Base-by-base conservation (phyloP, 495 filamentous ascomycete genomes). In the Aspergillus ostianus region DNA sequence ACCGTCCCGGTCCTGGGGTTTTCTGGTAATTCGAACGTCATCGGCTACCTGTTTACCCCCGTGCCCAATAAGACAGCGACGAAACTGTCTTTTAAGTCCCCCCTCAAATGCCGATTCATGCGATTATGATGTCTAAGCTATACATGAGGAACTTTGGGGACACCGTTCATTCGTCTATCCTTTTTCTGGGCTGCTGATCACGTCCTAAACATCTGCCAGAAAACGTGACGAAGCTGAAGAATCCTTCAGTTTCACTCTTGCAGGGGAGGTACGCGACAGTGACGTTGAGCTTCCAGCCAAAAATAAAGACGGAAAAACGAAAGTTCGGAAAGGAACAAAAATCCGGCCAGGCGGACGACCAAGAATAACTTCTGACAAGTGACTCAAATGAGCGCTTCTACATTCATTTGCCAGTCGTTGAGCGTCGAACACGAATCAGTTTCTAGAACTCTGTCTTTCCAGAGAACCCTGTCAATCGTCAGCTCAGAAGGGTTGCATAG, bases 401-500 rank as follows among this genome's bases (percentile, higher is more conserved):
- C 36, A 13, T 1, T 41, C 13, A 41, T 41, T 41, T 41, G 6
- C 36, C 15, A 41, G 36, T 41, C 36, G 36, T 41, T 41, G 36
- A 41, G 9, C 36, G 5, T 41, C 36, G 36, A 41, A 41, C 36
- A 41, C 36, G 36, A 41, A 41, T 49, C 47, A 49, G 47, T 26
- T 49, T 26, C 47, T 19, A 21, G 47, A 49, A 49, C 6, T 49
- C 21, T 49, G 15, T 3, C 18, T 49, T 49, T 19, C 7, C 18
- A 49, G 47, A 10, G 9, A 26, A 49, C 18, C 21, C 47, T 20
- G 21, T 20, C 21, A 49, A 49, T 20, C 55, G 58, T 61, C 59
- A 62, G 59, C 53, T 50, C 60, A 50, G 53, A 36, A 48, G 29
- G 57, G 9, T 26, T 61, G 66, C 66, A 68, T 65, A 68, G 66